Evolutionary conservation across 495 filamentous ascomycete genomes (phyloP).

Genomic region (Glarea lozoyensis): DNA sequence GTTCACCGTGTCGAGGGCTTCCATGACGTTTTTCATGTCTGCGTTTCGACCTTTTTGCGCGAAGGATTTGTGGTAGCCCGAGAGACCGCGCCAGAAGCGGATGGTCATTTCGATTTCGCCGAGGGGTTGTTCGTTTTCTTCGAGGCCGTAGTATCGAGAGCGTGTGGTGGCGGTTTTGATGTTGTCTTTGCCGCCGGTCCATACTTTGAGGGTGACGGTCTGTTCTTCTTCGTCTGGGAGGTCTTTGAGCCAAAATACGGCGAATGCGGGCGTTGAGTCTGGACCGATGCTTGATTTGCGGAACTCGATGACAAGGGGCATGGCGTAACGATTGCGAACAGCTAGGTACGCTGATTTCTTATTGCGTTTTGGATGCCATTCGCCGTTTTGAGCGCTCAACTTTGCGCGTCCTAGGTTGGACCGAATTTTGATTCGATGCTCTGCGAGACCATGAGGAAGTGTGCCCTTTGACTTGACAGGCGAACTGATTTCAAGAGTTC

Average conservation of each 20-base stretch:
- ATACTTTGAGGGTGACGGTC: conserved; percentile 45
- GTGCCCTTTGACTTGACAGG: conserved; percentile 26
- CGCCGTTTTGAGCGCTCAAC: conserved; percentile 34
- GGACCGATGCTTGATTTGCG: conserved; percentile 34
- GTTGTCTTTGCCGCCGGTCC: conserved; percentile 39
- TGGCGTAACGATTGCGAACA: conserved; percentile 52
- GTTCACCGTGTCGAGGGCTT: conserved; percentile 51
- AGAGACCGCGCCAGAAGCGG: conserved; percentile 48
- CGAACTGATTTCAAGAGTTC: conserved; percentile 49
- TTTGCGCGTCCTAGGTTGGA: conserved; percentile 44
- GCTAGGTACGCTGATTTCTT: conserved; percentile 34
- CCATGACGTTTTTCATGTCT: conserved; percentile 48
- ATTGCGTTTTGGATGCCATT: conserved; percentile 32
- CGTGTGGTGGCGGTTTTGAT: conserved; percentile 31
- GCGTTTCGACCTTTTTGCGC: conserved; percentile 35
- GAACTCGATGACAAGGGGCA: conserved; percentile 53
- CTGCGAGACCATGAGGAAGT: conserved; percentile 31
- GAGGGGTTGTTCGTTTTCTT: conserved; percentile 36
- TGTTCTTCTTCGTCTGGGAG: conserved; percentile 54
- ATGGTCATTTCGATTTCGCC: conserved; percentile 46
- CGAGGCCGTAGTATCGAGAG: conserved; percentile 27
- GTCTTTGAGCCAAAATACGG: conserved; percentile 57
- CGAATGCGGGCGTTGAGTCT: conserved; percentile 51
- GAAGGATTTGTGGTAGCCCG: conserved; percentile 43
- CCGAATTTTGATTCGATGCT: conserved; percentile 44